Base-by-base conservation (phyloP, 78 protist species). In the Parvularia atlantis region DNA sequence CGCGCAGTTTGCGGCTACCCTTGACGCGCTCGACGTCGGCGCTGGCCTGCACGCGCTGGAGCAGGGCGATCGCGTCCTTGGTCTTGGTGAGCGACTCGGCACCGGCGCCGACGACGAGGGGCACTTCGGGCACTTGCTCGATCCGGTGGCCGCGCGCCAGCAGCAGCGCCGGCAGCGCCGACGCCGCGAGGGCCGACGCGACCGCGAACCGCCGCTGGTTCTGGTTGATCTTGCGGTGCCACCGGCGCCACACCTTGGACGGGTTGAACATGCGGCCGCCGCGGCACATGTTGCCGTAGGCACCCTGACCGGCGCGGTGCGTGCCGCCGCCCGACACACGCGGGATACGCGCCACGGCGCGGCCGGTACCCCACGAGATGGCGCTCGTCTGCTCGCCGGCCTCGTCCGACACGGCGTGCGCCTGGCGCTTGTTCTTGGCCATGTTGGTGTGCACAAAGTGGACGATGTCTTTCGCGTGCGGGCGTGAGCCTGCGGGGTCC, bases 271-370 rank as follows among this genome's bases (percentile, higher is more conserved):
- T 98, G 78, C 97, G 92, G 64, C 99, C 99, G 26, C 80, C 81
- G 59, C 92, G 75, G 84, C 96, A 91, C 95, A 89, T 86, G 92
- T 95, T 97, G 35, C 98, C 99, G 81, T 90, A 96, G 69, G 99
- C 99, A 78, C 97, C 99, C 89, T 91, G 97, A 62, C 99, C 99
- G 65, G 97, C 71, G 46, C 97, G 85, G 93, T 75, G 85, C 57
- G 99, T 98, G 76, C 99, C 99, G 17, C 95, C 87, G 28, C 99
- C 99, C 36, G 77, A 30, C 61, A 96, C 96, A 84, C 99, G 96
- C 44, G 99, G 99, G 76, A 96, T 92, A 92, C 99, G 98, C 33
- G 99, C 86, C 24, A 96, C 99, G 58, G 99, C 99, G 53, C 99
- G 90, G 64, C 99, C 99, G 41, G 99, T 96, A 48, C 99, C 99